These are phyloP conservation scores for Talaromyces sp. DNA, from an alignment of 2,329 filamentous ascomycete genomes.

Conservation along the genomic window DNA sequence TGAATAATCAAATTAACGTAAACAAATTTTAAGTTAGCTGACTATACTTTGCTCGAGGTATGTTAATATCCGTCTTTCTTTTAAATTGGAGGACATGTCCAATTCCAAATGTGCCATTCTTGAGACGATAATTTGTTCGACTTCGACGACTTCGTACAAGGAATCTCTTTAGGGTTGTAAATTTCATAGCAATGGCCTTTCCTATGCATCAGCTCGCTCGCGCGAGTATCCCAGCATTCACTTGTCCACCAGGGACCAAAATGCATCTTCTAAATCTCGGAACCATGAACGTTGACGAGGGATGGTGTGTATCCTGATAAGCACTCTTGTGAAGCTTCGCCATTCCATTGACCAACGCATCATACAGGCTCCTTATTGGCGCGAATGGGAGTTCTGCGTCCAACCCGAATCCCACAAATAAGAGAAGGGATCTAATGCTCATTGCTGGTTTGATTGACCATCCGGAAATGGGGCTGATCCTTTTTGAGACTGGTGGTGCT, in stretches of 20 bases:
- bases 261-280: slow-evolving; percentile 45
- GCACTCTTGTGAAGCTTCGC: not conserved
- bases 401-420: slow-evolving; percentile 29
- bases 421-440: slow-evolving; percentile 39
- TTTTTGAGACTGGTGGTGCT: slow-evolving; percentile 45
- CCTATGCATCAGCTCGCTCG: not conserved
- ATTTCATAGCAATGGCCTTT: not conserved
- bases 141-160: too few species aligned
- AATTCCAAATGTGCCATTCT: too few species aligned
- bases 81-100: too few species aligned
- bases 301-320: slow-evolving; percentile 27
- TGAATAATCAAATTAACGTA: too few species aligned
- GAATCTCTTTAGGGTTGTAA: not conserved
- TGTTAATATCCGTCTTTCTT: too few species aligned
- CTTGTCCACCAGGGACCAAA: slow-evolving; percentile 43
- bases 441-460: slow-evolving; percentile 43
- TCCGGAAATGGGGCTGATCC: slow-evolving; percentile 41
- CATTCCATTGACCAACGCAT: not conserved
- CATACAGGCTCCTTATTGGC: slow-evolving; percentile 33
- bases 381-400: slow-evolving; percentile 33
- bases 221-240: slow-evolving; percentile 18
- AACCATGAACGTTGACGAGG: slow-evolving; percentile 44
- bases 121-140: too few species aligned
- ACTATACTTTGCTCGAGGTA: too few species aligned
- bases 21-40: too few species aligned